These are phyloP conservation scores for Zizania latifolia DNA, from an alignment of 176 grass and related monocot species.

Conservation along the genomic window DNA sequence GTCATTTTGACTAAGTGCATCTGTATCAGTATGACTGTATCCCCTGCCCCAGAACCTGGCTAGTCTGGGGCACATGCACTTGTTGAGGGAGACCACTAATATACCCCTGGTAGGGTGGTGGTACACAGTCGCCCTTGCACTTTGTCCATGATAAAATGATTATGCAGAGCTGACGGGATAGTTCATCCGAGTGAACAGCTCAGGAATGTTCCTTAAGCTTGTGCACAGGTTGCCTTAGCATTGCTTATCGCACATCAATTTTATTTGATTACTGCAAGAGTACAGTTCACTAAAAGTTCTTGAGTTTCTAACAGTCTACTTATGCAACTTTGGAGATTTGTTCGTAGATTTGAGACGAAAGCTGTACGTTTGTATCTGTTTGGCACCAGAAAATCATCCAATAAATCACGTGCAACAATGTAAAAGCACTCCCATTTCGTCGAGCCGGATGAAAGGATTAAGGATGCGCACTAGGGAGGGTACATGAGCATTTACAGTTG, in stretches of 20 bases:
- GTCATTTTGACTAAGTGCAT: neutral
- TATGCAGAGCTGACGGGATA: neutral
- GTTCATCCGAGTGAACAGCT: neutral
- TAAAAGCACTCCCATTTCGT: no score
- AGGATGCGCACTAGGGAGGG: neutral
- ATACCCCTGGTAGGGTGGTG: no score
- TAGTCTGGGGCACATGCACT: neutral
- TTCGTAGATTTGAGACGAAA: neutral
- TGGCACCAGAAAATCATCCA: neutral
- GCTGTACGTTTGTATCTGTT: neutral
- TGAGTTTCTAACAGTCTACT: neutral
- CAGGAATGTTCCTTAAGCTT: neutral
- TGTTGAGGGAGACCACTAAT: neutral
- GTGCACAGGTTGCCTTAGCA: neutral
- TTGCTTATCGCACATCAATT: neutral
- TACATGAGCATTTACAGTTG: conserved; percentile 22
- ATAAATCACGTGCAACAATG: neutral
- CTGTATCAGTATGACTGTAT: no score
- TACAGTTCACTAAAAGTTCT: neutral
- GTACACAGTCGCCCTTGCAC: no score
- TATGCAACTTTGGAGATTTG: neutral
- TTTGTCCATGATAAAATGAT: neutral
- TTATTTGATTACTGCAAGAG: neutral
- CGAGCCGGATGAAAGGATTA: no score
- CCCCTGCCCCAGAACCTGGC: neutral